Percentiles rank a stretch among this genome's conserved stretches.
These are phyloP conservation scores for Talaromyces sp. DNA, from an alignment of 2,329 filamentous ascomycete species.

Conservation along the genomic window DNA sequence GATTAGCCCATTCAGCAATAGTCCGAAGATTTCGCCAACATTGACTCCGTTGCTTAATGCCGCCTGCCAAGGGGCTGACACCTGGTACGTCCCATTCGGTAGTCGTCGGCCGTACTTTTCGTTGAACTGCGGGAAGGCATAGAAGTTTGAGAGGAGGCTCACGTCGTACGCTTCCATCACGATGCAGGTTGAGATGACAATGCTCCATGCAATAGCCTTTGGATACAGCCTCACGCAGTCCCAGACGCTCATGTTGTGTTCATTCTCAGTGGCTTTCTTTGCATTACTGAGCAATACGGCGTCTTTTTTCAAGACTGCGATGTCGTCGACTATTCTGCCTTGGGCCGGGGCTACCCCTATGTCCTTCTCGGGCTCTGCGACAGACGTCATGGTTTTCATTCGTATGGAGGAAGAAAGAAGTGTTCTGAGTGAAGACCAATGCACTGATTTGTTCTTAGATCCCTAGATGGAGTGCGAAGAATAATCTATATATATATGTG, in stretches of 20 bases:
- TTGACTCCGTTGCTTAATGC: slow-evolving; percentile 50
- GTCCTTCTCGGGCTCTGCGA: neutral
- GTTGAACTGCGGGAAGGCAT: slow-evolving; percentile 28
- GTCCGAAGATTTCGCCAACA: slow-evolving; percentile 63
- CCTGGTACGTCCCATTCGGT: slow-evolving; percentile 23
- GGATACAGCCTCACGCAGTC: slow-evolving; percentile 20
- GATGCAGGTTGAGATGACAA: neutral
- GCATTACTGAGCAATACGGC: neutral
- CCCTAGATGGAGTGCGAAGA: neutral
- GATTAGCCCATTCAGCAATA: slow-evolving; percentile 62
- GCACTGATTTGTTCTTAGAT: neutral
- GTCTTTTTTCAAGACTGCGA: neutral
- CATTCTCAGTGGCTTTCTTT: neutral
- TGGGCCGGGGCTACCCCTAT: neutral
- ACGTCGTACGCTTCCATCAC: slow-evolving; percentile 29
- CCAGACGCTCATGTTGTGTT: slow-evolving; percentile 38
- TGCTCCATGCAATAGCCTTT: neutral
- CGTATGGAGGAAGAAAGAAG: neutral
- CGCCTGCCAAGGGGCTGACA: slow-evolving; percentile 33
- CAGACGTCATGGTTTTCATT: neutral
- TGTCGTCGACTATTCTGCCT: neutral
- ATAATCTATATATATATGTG: neutral
- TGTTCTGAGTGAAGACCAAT: neutral
- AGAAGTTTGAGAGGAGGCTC: slow-evolving; percentile 22
- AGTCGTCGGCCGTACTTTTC: slow-evolving; percentile 27